Evolutionary conservation across 108 stramenopile genomes (phyloP).

Genomic region (Nitzschia inconspicua): DNA sequence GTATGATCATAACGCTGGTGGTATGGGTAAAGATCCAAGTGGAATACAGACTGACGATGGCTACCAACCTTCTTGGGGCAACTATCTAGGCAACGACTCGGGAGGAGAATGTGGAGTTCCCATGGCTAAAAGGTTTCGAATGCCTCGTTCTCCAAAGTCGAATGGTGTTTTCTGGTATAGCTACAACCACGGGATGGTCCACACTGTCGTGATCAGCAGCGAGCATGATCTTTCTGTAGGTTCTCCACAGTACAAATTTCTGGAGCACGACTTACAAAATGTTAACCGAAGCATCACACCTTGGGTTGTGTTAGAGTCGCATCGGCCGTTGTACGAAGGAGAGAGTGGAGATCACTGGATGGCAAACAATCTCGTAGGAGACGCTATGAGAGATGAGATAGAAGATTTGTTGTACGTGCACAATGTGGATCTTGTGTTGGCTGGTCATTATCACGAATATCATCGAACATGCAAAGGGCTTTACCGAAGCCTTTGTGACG

Average conservation of each 20-base stretch:
- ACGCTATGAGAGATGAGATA: slow-evolving; percentile 54
- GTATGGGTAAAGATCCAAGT: slow-evolving; percentile 56
- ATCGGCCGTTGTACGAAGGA: slow-evolving; percentile 74
- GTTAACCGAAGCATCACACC: slow-evolving; percentile 68
- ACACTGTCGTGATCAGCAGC: slow-evolving; percentile 60
- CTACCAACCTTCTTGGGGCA: slow-evolving; percentile 60
- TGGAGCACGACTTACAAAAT: slow-evolving; percentile 46
- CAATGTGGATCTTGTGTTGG: slow-evolving; percentile 67
- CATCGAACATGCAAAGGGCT: slow-evolving; percentile 65
- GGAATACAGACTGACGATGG: slow-evolving; percentile 36
- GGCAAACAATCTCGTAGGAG: slow-evolving; percentile 40
- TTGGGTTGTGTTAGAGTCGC: slow-evolving; percentile 81
- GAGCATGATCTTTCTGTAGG: slow-evolving; percentile 72
- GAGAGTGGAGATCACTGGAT: slow-evolving; percentile 17
- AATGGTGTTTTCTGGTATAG: slow-evolving; percentile 84
- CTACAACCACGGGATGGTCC: slow-evolving; percentile 48
- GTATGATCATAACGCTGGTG: slow-evolving; percentile 70
- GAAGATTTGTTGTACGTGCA: slow-evolving; percentile 62
- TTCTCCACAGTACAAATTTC: slow-evolving; percentile 61
- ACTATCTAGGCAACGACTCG: slow-evolving; percentile 52
- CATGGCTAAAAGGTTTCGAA: slow-evolving; percentile 61
- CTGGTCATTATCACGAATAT: slow-evolving; percentile 81
- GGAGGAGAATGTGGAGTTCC: slow-evolving; percentile 84
- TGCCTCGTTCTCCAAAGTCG: slow-evolving; percentile 37
- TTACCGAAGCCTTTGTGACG: slow-evolving; percentile 36